Conservation (phyloP, 2,329 filamentous ascomycete species). For the Colletotrichum tanaceti region DNA sequence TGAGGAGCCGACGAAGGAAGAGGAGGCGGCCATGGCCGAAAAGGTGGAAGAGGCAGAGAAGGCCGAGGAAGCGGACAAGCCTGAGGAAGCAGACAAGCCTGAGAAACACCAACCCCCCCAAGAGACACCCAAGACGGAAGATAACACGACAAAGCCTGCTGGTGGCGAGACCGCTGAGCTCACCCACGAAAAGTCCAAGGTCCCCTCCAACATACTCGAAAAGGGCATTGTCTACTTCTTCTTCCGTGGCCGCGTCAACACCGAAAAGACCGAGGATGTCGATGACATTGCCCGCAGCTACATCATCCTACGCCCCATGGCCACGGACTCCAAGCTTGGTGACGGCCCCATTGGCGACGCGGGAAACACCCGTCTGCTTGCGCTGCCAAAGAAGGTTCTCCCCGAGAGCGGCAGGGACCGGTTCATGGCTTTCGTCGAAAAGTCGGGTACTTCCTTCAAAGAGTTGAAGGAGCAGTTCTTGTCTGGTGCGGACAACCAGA, state of each 20-base stretch:
- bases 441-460: slow-evolving; percentile 72
- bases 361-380: slow-evolving; percentile 76
- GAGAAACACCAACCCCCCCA: not conserved
- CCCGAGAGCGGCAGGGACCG: slow-evolving; percentile 75
- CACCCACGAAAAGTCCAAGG: slow-evolving; percentile 30
- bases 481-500: slow-evolving; percentile 74
- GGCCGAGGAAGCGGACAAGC: not conserved
- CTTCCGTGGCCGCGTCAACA: slow-evolving; percentile 79
- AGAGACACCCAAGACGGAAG: slow-evolving; percentile 9
- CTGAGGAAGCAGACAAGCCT: not conserved
- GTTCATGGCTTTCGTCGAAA: slow-evolving; percentile 88
- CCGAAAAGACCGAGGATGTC: slow-evolving; percentile 75
- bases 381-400: slow-evolving; percentile 86
- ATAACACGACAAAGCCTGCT: not conserved
- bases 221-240: slow-evolving; percentile 95
- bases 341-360: slow-evolving; percentile 59
- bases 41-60: slow-evolving; percentile 2
- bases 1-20: slow-evolving; percentile 8
- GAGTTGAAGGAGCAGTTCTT: slow-evolving; percentile 81
- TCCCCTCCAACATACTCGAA: slow-evolving; percentile 72
- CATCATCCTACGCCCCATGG: slow-evolving; percentile 81
- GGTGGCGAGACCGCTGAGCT: slow-evolving; percentile 32
- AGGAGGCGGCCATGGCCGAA: slow-evolving; percentile 17
- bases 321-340: slow-evolving; percentile 74
- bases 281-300: slow-evolving; percentile 82